Base-by-base conservation (phyloP, 2,329 filamentous ascomycete species). In the Diaporthe sp. region DNA sequence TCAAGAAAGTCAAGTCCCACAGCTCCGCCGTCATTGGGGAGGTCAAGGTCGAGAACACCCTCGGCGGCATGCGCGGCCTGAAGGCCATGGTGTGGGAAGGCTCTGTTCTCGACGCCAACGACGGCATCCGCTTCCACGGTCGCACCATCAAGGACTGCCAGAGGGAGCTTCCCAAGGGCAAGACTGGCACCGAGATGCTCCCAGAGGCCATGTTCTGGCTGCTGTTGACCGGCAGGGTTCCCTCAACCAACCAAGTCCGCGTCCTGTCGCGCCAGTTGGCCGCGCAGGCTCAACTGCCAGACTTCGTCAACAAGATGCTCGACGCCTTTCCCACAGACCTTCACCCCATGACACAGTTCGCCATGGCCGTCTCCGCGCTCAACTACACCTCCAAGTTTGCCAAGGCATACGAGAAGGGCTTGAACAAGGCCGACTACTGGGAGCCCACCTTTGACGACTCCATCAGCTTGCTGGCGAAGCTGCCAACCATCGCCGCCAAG, bases 131-230 rank as follows among this genome's bases (percentile, higher is more conserved):
- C 77, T 99, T 99, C 89, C 97, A 98, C 84, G 97, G 97, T 82
- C 94, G 93, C 81, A 98, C 96, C 77, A 99, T 99, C 88, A 97
- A 97, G 86, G 96, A 99, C 82, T 99, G 97, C 88, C 97, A 98
- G 83, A 91, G 92, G 78, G 93, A 95, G 84, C 92, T 98, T 22
- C 96, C 97, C 82, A 98, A 98, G 88, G 97, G 96, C 78, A 95
- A 90, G 75, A 91, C 94, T 3, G 95, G 96, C 80, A 97, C 95
- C 8, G 96, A 98, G 86, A 99, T 98, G 97, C 91, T 98, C 17
- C 97, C 97, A 63, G 97, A 99, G 86, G 92, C 96, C 84, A 99
- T 99, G 97, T 99, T 99, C 90, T 99, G 97, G 97, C 92, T 98
- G 55, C 92, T 99, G 68, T 89, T 99, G 79, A 99, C 97, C 13